Conservation (phyloP, 2,329 filamentous ascomycete genomes). For the Beauveria sp. region DNA sequence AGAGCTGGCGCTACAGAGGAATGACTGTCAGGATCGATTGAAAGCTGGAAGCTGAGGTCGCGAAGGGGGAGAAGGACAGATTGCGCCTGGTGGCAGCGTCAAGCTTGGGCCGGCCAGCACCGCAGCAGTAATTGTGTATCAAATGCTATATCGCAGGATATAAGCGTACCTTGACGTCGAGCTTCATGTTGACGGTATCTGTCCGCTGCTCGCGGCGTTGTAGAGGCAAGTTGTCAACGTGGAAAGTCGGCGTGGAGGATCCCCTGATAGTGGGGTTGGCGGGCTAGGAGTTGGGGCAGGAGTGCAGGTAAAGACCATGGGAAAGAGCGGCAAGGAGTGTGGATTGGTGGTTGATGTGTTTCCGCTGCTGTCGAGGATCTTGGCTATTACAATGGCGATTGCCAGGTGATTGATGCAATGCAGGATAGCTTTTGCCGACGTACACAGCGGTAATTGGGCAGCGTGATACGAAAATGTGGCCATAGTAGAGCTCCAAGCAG, state of each 20-base stretch:
- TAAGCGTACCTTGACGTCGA: slow-evolving; percentile 34
- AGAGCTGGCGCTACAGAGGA: slow-evolving; percentile 33
- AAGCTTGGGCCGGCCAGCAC: not conserved
- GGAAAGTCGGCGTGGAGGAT: slow-evolving; percentile 13
- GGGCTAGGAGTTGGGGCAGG: slow-evolving; percentile 6
- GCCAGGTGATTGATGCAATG: not conserved
- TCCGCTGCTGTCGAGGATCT: not conserved
- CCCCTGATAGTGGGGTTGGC: slow-evolving; percentile 14
- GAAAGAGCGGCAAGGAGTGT: not conserved
- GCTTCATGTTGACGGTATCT: slow-evolving; percentile 29
- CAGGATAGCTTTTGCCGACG: not conserved
- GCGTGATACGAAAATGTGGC: slow-evolving; percentile 10
- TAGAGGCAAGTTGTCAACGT: slow-evolving; percentile 7
- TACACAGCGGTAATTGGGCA: not conserved
- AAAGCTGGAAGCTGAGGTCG: not conserved
- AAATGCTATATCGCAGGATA: not conserved
- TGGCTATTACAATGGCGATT: not conserved
- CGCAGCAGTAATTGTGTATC: not conserved
- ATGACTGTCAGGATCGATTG: not conserved
- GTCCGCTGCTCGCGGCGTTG: slow-evolving; percentile 12
- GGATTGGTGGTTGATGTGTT: not conserved
- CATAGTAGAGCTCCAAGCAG: not conserved
- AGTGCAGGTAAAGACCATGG: not conserved
- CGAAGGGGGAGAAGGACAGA: slow-evolving; percentile 8
- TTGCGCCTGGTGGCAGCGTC: not conserved